These are phyloP conservation scores for Ascochyta fabae DNA, from an alignment of 2,329 filamentous ascomycete species.

Conservation along the genomic window DNA sequence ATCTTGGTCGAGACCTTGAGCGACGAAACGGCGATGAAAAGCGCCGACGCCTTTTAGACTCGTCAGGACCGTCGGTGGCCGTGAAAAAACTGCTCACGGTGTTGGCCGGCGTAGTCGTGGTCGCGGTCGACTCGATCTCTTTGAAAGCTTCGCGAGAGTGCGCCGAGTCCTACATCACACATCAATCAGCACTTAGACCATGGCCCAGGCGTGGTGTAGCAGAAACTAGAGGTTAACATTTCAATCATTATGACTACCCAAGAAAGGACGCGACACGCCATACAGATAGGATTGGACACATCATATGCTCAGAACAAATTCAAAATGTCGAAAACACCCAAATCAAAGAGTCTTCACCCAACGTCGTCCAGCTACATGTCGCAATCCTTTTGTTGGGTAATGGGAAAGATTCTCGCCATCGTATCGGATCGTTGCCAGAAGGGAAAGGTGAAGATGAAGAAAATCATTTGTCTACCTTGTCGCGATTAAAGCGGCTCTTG, in stretches of 20 bases:
- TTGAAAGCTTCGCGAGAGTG: constrained; percentile 40
- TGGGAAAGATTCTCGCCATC: constrained; percentile 15
- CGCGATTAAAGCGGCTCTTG: constrained; percentile 77
- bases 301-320: constrained; percentile 24
- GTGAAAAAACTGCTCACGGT: constrained; percentile 11
- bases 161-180: constrained; percentile 44
- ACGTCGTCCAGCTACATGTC: constrained; percentile 22
- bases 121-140: constrained; percentile 36
- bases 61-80: constrained; percentile 21
- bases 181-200: constrained; percentile 47
- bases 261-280: constrained; percentile 19
- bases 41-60: constrained; percentile 38
- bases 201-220: constrained; percentile 1
- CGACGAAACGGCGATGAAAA: constrained; percentile 46
- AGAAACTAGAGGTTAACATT: constrained; percentile 30
- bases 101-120: constrained; percentile 19
- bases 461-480: constrained; percentile 87
- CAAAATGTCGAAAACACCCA: constrained; percentile 29
- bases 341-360: constrained; percentile 17
- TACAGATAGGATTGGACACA: constrained; percentile 27
- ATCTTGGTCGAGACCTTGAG: constrained; percentile 36
- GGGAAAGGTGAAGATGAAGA: constrained; percentile 35
- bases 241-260: constrained; percentile 34
- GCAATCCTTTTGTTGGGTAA: constrained; percentile 14
- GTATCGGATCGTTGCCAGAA: constrained; percentile 14